These are phyloP conservation scores for Wickerhamiella dianesei DNA, from an alignment of 805 yeast genomes.

Conservation along the genomic window DNA sequence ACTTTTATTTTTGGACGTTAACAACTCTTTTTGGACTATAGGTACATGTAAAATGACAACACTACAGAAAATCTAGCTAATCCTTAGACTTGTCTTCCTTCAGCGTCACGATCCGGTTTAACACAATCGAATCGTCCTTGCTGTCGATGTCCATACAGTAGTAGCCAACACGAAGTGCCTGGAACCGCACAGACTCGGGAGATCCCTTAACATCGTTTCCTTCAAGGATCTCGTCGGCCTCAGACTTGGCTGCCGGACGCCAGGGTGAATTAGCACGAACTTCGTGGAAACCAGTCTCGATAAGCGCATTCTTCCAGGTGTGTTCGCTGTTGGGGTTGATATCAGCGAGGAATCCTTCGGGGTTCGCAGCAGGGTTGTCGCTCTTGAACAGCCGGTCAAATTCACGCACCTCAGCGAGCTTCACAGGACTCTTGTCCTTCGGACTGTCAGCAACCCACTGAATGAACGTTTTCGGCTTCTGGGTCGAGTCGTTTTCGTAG, in stretches of 20 bases:
- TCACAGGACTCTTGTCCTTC: constrained; percentile 48
- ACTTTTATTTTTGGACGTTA: too few species aligned
- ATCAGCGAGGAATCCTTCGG: constrained; percentile 79
- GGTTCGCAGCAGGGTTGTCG: constrained; percentile 80
- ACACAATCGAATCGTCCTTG: constrained; percentile 43
- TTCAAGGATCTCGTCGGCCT: constrained; percentile 41
- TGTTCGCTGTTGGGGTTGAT: constrained; percentile 70
- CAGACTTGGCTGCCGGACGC: constrained; percentile 41
- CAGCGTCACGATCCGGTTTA: constrained; percentile 86
- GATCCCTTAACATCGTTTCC: constrained; percentile 46
- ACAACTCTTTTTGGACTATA: too few species aligned
- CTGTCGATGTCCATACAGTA: constrained; percentile 81
- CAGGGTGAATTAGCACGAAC: constrained; percentile 63
- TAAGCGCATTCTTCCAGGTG: constrained; percentile 46
- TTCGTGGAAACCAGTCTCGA: constrained; percentile 66
- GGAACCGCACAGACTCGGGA: constrained; percentile 87
- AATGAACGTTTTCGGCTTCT: constrained; percentile 85
- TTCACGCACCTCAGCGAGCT: constrained; percentile 63
- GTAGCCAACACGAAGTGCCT: constrained; percentile 92
- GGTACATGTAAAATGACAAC: too few species aligned
- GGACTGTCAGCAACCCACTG: constrained; percentile 84
- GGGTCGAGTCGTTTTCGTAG: constrained; percentile 49
- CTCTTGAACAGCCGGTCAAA: constrained; percentile 79
- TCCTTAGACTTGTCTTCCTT: constrained; percentile 50
- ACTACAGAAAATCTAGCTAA: too few species aligned